Evolutionary conservation across 2,329 filamentous ascomycete species (phyloP), one percentile per base, ranked within the genome.

Genomic region (Apiospora aurea): DNA sequence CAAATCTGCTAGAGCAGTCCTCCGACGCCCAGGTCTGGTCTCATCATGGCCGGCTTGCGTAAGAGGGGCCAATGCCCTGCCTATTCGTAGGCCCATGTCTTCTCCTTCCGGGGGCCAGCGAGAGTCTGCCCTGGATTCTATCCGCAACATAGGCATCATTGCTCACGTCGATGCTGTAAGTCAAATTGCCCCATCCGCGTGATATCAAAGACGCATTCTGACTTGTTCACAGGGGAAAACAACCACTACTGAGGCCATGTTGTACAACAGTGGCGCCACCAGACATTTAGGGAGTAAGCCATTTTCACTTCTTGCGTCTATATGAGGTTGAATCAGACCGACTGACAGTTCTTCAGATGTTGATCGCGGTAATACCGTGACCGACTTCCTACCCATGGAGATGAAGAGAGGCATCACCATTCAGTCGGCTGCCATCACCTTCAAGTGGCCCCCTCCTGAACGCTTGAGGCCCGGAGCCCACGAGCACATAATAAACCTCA

Each of bases 181-280:
- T 81, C 16, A 21, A 41, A 69, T 41, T n/a, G 2, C 16, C 44
- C 14, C 24, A 46, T 6, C 53, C 38, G 4, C 24, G 34, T 47
- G 43, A 64, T 21, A 24, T 18, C 21, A n/a, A 38, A 13, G n/a
- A 21, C 6, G 21, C 26, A 2, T 49, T 21, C 47, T 69, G 44
- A 69, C 44, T 6, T 18, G 21, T 2, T 16, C 24, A 11, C 70
- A 90, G 88, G 96, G 96, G 11, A 99, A 99, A 86, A 99, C 96
- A 1, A 98, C 96, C 0, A 99, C 96, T 0, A 98, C 96, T 4
- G 96, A 99, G 90, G 95, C 96, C 72, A 98, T 98, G 96, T 92
- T 99, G 79, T 98, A 95, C 80, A 97, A 98, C 79, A 97, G 94
- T 80, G 96, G 96, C 68, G 91, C 95, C 74, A 97, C 95, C 13